Base-by-base conservation (phyloP, 2,329 filamentous ascomycete species). In the Fusarium xylarioides region DNA sequence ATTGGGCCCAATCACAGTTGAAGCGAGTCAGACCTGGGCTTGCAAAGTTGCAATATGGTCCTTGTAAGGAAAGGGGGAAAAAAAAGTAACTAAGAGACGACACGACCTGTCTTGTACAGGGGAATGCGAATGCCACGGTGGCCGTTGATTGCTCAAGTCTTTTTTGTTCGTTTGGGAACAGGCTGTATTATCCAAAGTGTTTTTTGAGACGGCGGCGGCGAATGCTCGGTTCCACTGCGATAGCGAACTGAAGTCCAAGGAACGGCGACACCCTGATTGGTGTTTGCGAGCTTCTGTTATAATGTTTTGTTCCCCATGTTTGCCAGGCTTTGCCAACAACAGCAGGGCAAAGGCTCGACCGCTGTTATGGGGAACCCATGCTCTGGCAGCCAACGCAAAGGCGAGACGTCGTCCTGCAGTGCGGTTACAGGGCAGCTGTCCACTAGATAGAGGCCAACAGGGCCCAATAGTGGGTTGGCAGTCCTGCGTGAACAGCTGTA, bases 11-110 rank as follows among this genome's bases (percentile, higher is more conserved):
- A 78, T 78, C 74, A 77, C 52, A 63, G 63, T 62, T 40, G 66
- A 66, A 71, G 68, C 76, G 76, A 78, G 76, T 78, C 76, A 78
- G 76, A 63, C 69, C 74, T 78, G 71, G 61, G 63, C 68, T 73
- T 67, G 73, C 38, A 64, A 65, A 56, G 54, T 56, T 47, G 54
- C 71, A 66, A 73, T 52, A 71, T 23, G 54, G 38, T 26, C 38
- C 38, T 56, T 46, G 53, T 34, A 55, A 57, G 37, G 42, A 44
- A 34, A 66, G 26, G 52, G 52, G 14, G 19, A 32, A 23, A 34
- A 34, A 30, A 66, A 44, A 49, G 52, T 4, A 60, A 38, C 55
- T 30, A 68, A 52, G 68, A 53, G 63, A 53, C 44, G 53, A 66
- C 58, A 53, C 44, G 53, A 66, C 58, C 55, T 71, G 58, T 60